A percentile compares a stretch with the other conserved stretches of the same genome.
Conservation (phyloP, 805 yeast genomes). For the Diddensiella transvaalensis region DNA sequence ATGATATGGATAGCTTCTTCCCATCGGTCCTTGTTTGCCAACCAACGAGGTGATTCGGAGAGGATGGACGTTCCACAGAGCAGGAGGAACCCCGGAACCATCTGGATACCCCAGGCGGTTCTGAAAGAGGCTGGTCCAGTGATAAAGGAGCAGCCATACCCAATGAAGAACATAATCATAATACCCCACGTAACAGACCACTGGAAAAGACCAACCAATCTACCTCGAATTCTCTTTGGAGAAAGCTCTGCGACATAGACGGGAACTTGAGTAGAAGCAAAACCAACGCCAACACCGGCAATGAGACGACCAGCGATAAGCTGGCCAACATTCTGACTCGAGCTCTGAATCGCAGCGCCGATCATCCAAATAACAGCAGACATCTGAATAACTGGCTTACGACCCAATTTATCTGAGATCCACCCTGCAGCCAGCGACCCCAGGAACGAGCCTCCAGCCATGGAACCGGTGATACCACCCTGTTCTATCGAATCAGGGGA, state of each 20-base stretch:
- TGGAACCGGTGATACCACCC: slow-evolving; percentile 71
- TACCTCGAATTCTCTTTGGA: slow-evolving; percentile 57
- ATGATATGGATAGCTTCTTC: slow-evolving; percentile 41
- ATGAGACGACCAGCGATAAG: slow-evolving; percentile 54
- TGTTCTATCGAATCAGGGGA: slow-evolving; percentile 54
- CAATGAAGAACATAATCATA: slow-evolving; percentile 55
- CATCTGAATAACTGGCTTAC: slow-evolving; percentile 49
- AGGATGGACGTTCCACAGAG: slow-evolving; percentile 40
- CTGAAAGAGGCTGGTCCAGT: slow-evolving; percentile 52
- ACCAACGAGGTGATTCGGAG: slow-evolving; percentile 43
- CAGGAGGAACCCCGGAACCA: slow-evolving; percentile 49
- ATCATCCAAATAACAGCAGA: slow-evolving; percentile 56
- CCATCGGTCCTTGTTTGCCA: slow-evolving; percentile 49
- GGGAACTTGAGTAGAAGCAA: slow-evolving; percentile 64
- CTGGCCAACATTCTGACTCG: slow-evolving; percentile 42
- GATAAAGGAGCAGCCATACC: slow-evolving; percentile 47
- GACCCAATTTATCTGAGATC: slow-evolving; percentile 51
- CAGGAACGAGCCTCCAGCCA: slow-evolving; percentile 71
- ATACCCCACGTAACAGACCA: slow-evolving; percentile 63
- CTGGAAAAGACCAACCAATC: slow-evolving; percentile 58
- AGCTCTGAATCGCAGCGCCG: slow-evolving; percentile 56
- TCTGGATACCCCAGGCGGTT: slow-evolving; percentile 57
- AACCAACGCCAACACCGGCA: slow-evolving; percentile 62
- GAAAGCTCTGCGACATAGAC: slow-evolving; percentile 63
- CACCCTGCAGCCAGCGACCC: slow-evolving; percentile 60